A percentile compares a stretch with the other conserved stretches of the same genome.
Evolutionary conservation across 1,284 basidiomycete genomes (phyloP).

Genomic region (Sporisorium iseilematis-ciliati): DNA sequence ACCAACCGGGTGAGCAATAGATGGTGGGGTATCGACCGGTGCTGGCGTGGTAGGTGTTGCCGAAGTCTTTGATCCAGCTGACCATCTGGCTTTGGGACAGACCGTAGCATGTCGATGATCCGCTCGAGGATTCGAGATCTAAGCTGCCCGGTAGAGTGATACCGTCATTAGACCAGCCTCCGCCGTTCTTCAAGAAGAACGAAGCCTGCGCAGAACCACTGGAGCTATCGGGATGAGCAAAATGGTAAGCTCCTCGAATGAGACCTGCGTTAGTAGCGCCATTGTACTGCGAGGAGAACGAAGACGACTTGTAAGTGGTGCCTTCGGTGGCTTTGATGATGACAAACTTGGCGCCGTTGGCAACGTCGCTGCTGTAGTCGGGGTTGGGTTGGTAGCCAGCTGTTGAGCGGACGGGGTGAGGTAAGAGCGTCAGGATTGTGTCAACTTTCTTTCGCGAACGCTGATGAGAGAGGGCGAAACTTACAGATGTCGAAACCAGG

Average conservation of each 20-base stretch:
- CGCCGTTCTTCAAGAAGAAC: slow-evolving; percentile 77
- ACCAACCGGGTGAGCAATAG: slow-evolving; percentile 78
- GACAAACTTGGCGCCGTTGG: slow-evolving; percentile 76
- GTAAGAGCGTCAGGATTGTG: too few species aligned
- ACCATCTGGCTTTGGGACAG: slow-evolving; percentile 75
- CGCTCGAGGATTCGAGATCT: slow-evolving; percentile 38
- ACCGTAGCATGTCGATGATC: slow-evolving; percentile 73
- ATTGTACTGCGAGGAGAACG: slow-evolving; percentile 74
- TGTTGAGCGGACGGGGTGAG: not conserved
- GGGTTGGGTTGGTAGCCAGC: slow-evolving; percentile 73
- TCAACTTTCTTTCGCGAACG: too few species aligned
- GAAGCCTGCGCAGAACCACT: slow-evolving; percentile 75
- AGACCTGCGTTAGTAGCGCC: slow-evolving; percentile 75
- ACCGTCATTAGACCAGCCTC: slow-evolving; percentile 66
- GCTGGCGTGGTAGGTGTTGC: slow-evolving; percentile 75
- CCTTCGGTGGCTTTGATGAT: slow-evolving; percentile 81
- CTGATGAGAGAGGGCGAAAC: not conserved
- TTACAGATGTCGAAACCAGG: slow-evolving; percentile 73
- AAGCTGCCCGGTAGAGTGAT: slow-evolving; percentile 61
- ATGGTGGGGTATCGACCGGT: slow-evolving; percentile 74
- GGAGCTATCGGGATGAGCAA: slow-evolving; percentile 72
- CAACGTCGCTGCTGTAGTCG: slow-evolving; percentile 74
- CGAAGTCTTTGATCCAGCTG: slow-evolving; percentile 73
- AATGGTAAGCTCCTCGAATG: slow-evolving; percentile 77
- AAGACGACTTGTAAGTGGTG: slow-evolving; percentile 71